Evolutionary conservation across 768 basidiomycete species (phyloP).

Genomic region (Psilocybe cubensis): DNA sequence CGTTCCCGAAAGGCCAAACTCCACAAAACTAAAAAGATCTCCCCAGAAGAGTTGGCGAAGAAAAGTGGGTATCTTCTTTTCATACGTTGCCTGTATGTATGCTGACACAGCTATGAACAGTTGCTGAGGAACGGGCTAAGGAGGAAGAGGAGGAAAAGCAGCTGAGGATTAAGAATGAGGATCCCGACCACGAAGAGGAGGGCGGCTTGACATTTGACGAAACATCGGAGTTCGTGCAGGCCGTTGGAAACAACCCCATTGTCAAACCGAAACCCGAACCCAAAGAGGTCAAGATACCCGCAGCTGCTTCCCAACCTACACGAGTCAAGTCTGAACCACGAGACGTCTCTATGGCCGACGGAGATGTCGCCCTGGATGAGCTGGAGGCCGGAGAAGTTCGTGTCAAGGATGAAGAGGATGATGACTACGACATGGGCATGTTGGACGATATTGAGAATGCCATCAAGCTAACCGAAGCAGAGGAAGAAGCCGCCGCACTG

Average conservation of each 20-base stretch:
- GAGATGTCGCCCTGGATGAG: conserved; percentile 70
- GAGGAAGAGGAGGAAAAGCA: conserved; percentile 49
- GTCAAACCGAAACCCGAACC: conserved; percentile 52
- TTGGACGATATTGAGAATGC: conserved; percentile 77
- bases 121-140: conserved; percentile 62
- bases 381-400: conserved; percentile 82
- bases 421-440: conserved; percentile 72
- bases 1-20: conserved; percentile 83
- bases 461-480: conserved; percentile 49
- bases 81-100: no score
- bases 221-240: conserved; percentile 94
- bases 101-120: no score
- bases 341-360: conserved; percentile 59
- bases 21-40: conserved; percentile 72
- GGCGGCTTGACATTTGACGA: conserved; percentile 89
- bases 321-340: conserved; percentile 43
- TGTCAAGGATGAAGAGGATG: conserved; percentile 76
- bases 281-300: conserved; percentile 31
- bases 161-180: conserved; percentile 47
- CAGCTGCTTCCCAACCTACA: conserved; percentile 5
- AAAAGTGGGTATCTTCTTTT: conserved; percentile 55
- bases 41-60: conserved; percentile 81
- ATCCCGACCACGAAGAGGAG: conserved; percentile 41
- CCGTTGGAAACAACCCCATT: conserved; percentile 70
- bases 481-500: conserved; percentile 23